Evolutionary conservation across 192 early-diverging fungal genomes (phyloP), one percentile per base, ranked within the genome.

Genomic region (Backusella mclennaniae): DNA sequence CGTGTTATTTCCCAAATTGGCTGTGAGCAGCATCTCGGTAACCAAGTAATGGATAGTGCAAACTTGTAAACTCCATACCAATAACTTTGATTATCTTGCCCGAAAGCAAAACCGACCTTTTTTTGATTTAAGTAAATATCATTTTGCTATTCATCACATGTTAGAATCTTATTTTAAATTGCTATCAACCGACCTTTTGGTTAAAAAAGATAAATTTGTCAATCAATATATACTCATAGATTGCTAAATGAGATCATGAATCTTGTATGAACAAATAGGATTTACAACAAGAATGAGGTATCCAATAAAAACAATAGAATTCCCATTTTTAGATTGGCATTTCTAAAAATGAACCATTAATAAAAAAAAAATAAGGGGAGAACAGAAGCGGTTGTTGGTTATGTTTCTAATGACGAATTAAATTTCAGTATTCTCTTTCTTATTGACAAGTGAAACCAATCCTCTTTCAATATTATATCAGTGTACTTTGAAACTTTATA

Each of bases 381-480:
- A 63, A 14, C n/a, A 63, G 26, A 63, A 63, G 26, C 56, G 11
- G 26, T 63, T 63, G 56, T 63, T 63, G 23, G 56, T 63, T 63
- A 63, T 11, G 12, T 63, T 63, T 63, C 11, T 63, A 63, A 63
- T 63, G 56, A 63, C 56, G 56, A 63, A 63, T 63, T 63, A 63
- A 29, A 63, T 63, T 63, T 26, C 56, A 63, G 56, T 63, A 63
- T 63, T 63, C 56, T 11, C 56, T 63, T 63, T 63, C 3, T 63
- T 63, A 63, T 63, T 63, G 56, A 63, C 56, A 63, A 63, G 56
- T 63, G 56, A 63, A 63, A 63, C 56, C 56, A 63, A 63, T 63
- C 56, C 56, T 63, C 11, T 63, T 63, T 63, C 23, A 63, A 63
- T 14, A 11, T 29, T 63, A 63, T 29, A 29, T 63, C 56, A 63